Base-by-base conservation (phyloP, 768 basidiomycete genomes). In the Phylloporus sp. region DNA sequence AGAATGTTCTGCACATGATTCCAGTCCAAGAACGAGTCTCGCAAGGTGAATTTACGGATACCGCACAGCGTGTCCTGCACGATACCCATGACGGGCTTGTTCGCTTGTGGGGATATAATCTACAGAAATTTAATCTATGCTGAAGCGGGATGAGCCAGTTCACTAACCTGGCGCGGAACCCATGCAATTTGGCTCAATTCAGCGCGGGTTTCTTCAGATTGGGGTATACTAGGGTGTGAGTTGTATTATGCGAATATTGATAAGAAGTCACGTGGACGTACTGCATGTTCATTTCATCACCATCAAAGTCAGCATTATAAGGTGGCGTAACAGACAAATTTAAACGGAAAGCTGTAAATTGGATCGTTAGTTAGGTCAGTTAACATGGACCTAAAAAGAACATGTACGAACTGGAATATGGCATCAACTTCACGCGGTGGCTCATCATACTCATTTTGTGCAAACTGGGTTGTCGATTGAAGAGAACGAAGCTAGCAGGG, bases 361-460 rank as follows among this genome's bases (percentile, higher is more conserved):
- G 23, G 16, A 28, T 4, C 27, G 72, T 70, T 65, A 56, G 51
- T 35, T 29, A 47, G 20, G 29, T n/a, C 11, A 13, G 29, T 53
- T n/a, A 46, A 40, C n/a, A 16, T 12, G 12, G 2, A 36, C 5
- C 28, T 18, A 26, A 23, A 52, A 45, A 9, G 18, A 6, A 50
- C 32, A 20, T 47, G 2, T 8, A 80, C 92, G 69, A 63, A 95
- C 92, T 98, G 20, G 95, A 98, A 72, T 98, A 97, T 12, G 91
- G 90, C 94, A 98, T 97, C 54, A 98, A 74, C 63, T 89, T 92
- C 27, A 98, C 91, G 31, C 95, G 85, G 74, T 98, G 97, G 70
- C 91, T 91, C 97, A 98, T 98, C 97, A 98, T 98, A 78, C 93
- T 95, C 97, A 98, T 98, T 72, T 99, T 99, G 71, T 99, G 97